A percentile compares a stretch with the other conserved stretches of the same genome.
These are phyloP conservation scores for Fusarium sulawesiense DNA, from an alignment of 2,329 filamentous ascomycete genomes.

Conservation along the genomic window DNA sequence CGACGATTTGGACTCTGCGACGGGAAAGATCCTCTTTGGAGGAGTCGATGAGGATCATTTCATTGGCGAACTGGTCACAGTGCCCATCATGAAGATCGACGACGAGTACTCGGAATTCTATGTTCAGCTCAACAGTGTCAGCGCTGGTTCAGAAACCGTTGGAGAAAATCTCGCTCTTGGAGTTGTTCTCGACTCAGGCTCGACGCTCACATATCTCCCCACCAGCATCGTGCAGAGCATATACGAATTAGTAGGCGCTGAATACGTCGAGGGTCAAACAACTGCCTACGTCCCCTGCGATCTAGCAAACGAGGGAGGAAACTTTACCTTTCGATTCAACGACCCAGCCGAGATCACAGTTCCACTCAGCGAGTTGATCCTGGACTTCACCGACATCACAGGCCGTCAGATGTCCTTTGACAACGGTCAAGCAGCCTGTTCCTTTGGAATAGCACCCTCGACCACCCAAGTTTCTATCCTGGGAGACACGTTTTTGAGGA, in stretches of 20 bases:
- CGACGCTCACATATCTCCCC: constrained; percentile 75
- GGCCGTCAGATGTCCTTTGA: constrained; percentile 63
- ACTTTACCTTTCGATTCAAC: constrained; percentile 66
- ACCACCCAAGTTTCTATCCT: constrained; percentile 68
- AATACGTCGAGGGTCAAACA: constrained; percentile 64
- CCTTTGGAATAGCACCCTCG: constrained; percentile 74
- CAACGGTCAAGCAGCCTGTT: constrained; percentile 67
- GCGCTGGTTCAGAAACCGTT: constrained; percentile 57
- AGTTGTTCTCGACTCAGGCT: constrained; percentile 78
- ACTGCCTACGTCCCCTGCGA: constrained; percentile 72
- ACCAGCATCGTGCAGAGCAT: constrained; percentile 64
- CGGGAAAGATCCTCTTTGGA: constrained; percentile 78
- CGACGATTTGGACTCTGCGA: constrained; percentile 74
- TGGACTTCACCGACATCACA: constrained; percentile 60
- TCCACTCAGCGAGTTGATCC: constrained; percentile 68
- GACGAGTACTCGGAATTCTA: constrained; percentile 71
- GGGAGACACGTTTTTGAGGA: constrained; percentile 80
- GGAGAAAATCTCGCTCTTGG: constrained; percentile 64
- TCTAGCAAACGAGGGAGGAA: constrained; percentile 55
- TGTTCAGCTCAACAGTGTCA: constrained; percentile 73
- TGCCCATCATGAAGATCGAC: constrained; percentile 71
- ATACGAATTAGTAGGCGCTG: constrained; percentile 68
- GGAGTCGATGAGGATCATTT: constrained; percentile 77
- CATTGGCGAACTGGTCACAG: constrained; percentile 69
- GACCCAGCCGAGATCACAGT: constrained; percentile 63